These are phyloP conservation scores for Kickxella alabastrina DNA, from an alignment of 192 early-diverging fungal genomes.

Conservation along the genomic window DNA sequence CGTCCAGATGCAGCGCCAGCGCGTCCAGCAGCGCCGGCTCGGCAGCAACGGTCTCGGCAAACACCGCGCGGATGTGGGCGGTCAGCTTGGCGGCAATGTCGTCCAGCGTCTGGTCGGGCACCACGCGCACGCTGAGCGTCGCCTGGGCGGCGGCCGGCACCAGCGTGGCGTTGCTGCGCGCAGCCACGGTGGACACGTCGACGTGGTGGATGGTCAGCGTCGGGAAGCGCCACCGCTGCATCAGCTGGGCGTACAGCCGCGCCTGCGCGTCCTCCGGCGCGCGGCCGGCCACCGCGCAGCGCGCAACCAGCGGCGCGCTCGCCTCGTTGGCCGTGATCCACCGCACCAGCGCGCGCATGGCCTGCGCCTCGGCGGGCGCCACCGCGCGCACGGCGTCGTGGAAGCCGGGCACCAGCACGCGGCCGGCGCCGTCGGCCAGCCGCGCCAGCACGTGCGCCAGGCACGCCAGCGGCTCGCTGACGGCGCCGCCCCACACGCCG, in stretches of 20 bases:
- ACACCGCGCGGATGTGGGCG: conserved; percentile 52
- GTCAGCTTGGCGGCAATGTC: conserved; percentile 60
- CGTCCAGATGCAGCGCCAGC: conserved; percentile 52
- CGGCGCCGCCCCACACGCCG: conserved; percentile 72
- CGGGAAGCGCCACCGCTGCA: conserved; percentile 73
- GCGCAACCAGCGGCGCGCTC: conserved; percentile 28
- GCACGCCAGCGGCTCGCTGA: conserved; percentile 65
- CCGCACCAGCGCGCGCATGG: conserved; percentile 48
- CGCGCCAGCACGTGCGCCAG: conserved; percentile 61
- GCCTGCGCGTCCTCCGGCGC: conserved; percentile 10
- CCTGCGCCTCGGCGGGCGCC: conserved; percentile 51
- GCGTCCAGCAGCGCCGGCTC: conserved; percentile 7
- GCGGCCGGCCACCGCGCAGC: conserved; percentile 5
- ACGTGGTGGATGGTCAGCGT: conserved; percentile 72
- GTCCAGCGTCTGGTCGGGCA: conserved; percentile 68
- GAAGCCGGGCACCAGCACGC: conserved; percentile 65
- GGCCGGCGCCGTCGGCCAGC: conserved; percentile 55
- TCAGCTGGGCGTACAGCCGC: conserved; percentile 54
- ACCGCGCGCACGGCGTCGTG: conserved; percentile 61
- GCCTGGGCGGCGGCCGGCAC: conserved; percentile 67
- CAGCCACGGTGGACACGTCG: conserved; percentile 60
- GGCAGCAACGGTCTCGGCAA: conserved; percentile 21
- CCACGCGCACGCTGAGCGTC: conserved; percentile 68
- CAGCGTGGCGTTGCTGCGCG: conserved; percentile 61
- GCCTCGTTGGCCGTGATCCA: conserved; percentile 34